phyloP scores from a whole-genome alignment of 1,284 basidiomycete genomes.

The Cystobasidium pallidum region DNA sequence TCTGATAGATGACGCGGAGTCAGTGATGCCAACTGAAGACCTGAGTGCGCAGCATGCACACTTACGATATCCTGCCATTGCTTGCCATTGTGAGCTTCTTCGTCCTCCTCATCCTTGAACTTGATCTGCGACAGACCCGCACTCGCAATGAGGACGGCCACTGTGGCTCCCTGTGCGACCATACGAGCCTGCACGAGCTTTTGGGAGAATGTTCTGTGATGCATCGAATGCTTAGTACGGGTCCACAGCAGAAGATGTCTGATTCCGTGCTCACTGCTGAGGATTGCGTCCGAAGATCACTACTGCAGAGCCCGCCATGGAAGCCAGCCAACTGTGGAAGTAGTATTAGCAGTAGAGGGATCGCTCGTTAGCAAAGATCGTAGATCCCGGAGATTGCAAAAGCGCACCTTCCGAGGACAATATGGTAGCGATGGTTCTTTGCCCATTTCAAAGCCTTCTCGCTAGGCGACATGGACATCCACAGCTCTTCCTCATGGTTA shows the following conservation, averaged over 20 bases:
- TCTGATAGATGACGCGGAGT: neutral
- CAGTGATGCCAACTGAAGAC: no score
- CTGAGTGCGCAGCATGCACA: no score
- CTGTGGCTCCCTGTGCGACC: conserved; percentile 46
- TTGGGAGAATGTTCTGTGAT: conserved; percentile 39
- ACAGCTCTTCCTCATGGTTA: conserved; percentile 21
- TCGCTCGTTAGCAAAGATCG: neutral
- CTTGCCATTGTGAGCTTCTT: conserved; percentile 21
- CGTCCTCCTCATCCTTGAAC: conserved; percentile 27
- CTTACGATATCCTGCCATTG: conserved; percentile 41
- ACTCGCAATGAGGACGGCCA: conserved; percentile 45
- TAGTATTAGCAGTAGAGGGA: neutral
- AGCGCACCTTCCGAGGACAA: conserved; percentile 36
- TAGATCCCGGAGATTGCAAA: neutral
- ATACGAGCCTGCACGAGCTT: conserved; percentile 45
- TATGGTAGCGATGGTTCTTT: conserved; percentile 26
- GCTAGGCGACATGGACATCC: conserved; percentile 37
- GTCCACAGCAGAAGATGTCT: no score
- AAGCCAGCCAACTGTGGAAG: conserved; percentile 29
- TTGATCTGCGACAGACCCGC: conserved; percentile 42
- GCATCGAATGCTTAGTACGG: no score
- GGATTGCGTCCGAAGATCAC: conserved; percentile 42
- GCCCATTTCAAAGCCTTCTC: conserved; percentile 36
- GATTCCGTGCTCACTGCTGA: conserved; percentile 30
- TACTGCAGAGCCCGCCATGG: conserved; percentile 40